Base-by-base conservation (phyloP, 495 filamentous ascomycete species). In the Penicillium soppii region DNA sequence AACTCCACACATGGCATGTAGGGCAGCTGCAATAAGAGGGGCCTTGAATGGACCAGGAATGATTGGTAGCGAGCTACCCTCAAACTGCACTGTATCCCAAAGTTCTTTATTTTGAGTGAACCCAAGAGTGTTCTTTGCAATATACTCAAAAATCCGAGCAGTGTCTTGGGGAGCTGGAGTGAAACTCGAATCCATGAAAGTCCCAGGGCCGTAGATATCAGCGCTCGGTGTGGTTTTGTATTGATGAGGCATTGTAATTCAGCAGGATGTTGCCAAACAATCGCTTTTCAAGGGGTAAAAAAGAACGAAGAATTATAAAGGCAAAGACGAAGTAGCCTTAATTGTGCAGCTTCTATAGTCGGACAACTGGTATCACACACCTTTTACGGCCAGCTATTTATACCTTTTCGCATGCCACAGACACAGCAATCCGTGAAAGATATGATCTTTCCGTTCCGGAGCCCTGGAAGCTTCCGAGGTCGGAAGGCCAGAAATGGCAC, bases 1-100 rank as follows among this genome's bases (percentile, higher is more conserved):
- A 2, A 66, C 17, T 7, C 63, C 61, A n/a, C 49, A 46, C 66
- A 69, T 69, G 2, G 54, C 66, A 46, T 69, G 66, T 5, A 69
- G 35, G 13, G 58, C 66, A 15, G 66, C 63, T 20, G 62, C 47
- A 6, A 66, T 47, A 9, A 63, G 47, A 3, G 63, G 60, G 1
- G 63, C 48, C 29, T 66, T 62, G 35, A 55, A 49, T 7, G 63
- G 63, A 1, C 66, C 65, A 0, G 59, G 65, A 21, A 70, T 51
- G 33, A 66, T 57, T 8, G 65, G 65, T 2, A 59, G 43, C 1
- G 44, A 8, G 13, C 29, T 22, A 5, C 65, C 67, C 20, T 63
- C 54, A 25, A 70, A 70, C 9, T 35, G 16, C 19, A 66, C 61
- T 0, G 63, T 59, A n/a, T 69, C 38, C 63, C 58, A 23, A 27